Evolutionary conservation across 306 rosid genomes (phyloP), one percentile per base, ranked within the genome.

Genomic region (Gastrolobium bilobum): DNA sequence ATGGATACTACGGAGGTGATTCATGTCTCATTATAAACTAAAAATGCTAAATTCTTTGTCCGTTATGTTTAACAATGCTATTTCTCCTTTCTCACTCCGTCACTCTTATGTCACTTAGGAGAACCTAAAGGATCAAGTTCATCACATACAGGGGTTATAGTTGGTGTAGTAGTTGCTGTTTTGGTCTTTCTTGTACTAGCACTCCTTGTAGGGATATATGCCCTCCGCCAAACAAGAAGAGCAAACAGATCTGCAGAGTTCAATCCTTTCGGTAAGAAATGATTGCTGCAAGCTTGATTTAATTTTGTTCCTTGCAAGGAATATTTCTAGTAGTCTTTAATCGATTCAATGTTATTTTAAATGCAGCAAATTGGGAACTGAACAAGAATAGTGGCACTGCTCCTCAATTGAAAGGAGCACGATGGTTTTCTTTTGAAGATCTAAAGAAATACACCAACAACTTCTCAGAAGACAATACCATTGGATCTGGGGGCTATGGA

Each of bases 401-500:
- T 80, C 89, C 89, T 66, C 89, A 86, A 79, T 71, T 86, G 79
- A 86, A 86, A 83, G 98, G 96, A 57, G 90, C 94, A 10, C 75
- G 85, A 60, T 88, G 86, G 79, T 91, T 94, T 88, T 79, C 96
- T 10, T 87, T 89, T 52, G 96, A 90, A 51, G 96, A 91, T 51
- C 86, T 94, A 14, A 82, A 63, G 82, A 89, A 84, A 72, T 89
- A 63, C 91, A 86, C 85, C 82, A 84, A 87, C 84, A 85, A 87
- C 81, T 86, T 86, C 44, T 42, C 85, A 52, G 89, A 86, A 71
- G 58, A 54, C 71, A 76, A 86, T 57, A 71, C 83, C 38, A 62
- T 86, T 60, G 89, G 89, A 72, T 82, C 89, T 20, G 98, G 98
- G 15, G 97, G 98, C 48, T 91, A 91, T 68, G 98, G 97, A 61